These are phyloP conservation scores for Haplosporangium sp. DNA, from an alignment of 371 early-diverging fungal species.

Conservation along the genomic window DNA sequence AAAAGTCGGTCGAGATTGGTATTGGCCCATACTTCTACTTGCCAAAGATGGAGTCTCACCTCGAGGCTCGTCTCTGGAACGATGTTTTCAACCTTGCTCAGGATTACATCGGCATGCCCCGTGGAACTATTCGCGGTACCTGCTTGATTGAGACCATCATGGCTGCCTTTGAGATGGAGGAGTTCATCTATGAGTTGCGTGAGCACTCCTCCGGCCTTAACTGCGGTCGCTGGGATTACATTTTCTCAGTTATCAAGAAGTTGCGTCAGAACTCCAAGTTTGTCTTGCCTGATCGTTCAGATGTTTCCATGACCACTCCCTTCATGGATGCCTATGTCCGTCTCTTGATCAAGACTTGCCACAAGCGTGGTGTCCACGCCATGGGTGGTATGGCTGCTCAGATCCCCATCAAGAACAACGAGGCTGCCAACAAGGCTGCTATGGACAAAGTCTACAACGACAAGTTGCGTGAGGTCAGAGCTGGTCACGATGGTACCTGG, in stretches of 20 bases:
- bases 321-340: slow-evolving; percentile 97
- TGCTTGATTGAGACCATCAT: slow-evolving; percentile 97
- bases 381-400: slow-evolving; percentile 99
- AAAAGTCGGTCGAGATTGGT: slow-evolving; percentile 81
- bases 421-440: slow-evolving; percentile 87
- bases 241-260: slow-evolving; percentile 96
- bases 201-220: slow-evolving; percentile 96
- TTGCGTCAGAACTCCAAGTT: slow-evolving; percentile 87
- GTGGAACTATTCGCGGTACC: slow-evolving; percentile 96
- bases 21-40: slow-evolving; percentile 98
- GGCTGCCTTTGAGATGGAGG: slow-evolving; percentile 98
- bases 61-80: slow-evolving; percentile 98
- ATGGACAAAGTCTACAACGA: slow-evolving; percentile 94
- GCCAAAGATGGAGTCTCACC: slow-evolving; percentile 96
- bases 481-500: slow-evolving; percentile 98
- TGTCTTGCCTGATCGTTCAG: slow-evolving; percentile 90
- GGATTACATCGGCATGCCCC: slow-evolving; percentile 88
- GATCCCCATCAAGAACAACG: slow-evolving; percentile 95
- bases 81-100: slow-evolving; percentile 94
- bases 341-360: slow-evolving; percentile 95
- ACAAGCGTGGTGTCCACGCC: slow-evolving; percentile 96
- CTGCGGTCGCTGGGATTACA: slow-evolving; percentile 99
- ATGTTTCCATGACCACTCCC: slow-evolving; percentile 93
- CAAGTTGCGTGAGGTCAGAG: slow-evolving; percentile 93
- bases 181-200: slow-evolving; percentile 96